Evolutionary conservation across 306 rosid genomes (phyloP).

Genomic region (Quercus robur): DNA sequence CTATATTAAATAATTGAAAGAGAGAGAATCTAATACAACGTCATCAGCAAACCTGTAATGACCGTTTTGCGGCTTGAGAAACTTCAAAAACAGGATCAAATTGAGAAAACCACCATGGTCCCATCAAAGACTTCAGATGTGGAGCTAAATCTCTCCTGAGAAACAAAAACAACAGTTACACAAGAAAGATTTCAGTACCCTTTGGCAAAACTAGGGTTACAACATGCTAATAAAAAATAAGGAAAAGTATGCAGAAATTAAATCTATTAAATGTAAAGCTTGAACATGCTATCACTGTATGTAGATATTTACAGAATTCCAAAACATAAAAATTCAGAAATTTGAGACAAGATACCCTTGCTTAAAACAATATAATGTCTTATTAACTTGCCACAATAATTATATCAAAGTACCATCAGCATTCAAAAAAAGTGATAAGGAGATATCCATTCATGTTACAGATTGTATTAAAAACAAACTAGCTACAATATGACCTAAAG

Average conservation of each 20-base stretch:
- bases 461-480: neutral
- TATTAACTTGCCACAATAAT: neutral
- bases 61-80: slow-evolving; percentile 85
- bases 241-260: neutral
- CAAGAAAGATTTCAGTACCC: slow-evolving; percentile 14
- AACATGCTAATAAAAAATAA: neutral
- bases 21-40: neutral
- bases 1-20: no score
- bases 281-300: neutral
- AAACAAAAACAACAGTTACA: slow-evolving; percentile 20
- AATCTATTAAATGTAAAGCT: neutral
- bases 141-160: slow-evolving; percentile 94
- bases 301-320: neutral
- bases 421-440: neutral
- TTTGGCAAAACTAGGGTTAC: neutral
- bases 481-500: neutral
- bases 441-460: neutral
- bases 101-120: slow-evolving; percentile 99
- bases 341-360: neutral
- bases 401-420: neutral
- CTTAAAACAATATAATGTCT: neutral
- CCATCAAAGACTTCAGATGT: slow-evolving; percentile 88
- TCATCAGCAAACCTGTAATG: slow-evolving; percentile 70
- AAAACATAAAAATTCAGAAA: neutral
- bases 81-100: slow-evolving; percentile 91